A percentile compares a stretch with the other conserved stretches of the same genome.
Conservation (phyloP, 352 stramenopile genomes). For the Thalassiosira exigua region DNA sequence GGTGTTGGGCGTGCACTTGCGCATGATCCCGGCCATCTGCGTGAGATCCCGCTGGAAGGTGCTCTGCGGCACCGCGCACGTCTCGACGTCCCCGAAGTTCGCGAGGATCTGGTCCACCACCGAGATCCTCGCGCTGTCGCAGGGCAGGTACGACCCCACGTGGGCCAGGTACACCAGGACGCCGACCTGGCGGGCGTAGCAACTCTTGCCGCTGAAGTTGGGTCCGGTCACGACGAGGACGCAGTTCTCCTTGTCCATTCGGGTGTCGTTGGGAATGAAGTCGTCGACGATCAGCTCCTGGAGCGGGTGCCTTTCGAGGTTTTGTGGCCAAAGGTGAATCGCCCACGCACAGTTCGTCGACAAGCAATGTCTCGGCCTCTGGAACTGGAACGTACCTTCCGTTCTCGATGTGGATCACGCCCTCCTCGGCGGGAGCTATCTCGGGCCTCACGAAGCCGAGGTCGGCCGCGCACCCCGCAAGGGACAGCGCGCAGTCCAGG, state of each 20-base stretch:
- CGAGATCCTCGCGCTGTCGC: conserved; percentile 73
- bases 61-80: conserved; percentile 82
- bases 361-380: too few relatives aligned
- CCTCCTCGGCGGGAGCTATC: conserved; percentile 55
- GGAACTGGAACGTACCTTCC: too few relatives aligned
- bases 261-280: conserved; percentile 99
- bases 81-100: conserved; percentile 79
- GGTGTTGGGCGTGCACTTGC: conserved; percentile 59
- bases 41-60: conserved; percentile 85
- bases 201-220: conserved; percentile 98
- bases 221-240: conserved; percentile 97
- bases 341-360: too few relatives aligned
- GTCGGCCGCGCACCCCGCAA: conserved; percentile 73
- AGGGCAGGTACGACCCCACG: conserved; percentile 81
- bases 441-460: conserved; percentile 77
- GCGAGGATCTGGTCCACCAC: conserved; percentile 83
- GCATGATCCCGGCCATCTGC: conserved; percentile 82
- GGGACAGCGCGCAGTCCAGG: conserved; percentile 80
- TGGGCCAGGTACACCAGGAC: conserved; percentile 88
- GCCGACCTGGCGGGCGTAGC: conserved; percentile 97
- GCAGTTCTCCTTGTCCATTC: conserved; percentile 86
- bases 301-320: conserved; percentile 80
- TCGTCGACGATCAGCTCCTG: conserved; percentile 84
- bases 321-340: too few relatives aligned
- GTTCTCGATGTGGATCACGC: conserved; percentile 75